Percentiles rank a stretch among this genome's conserved stretches.
Conservation (phyloP, 176 grass and related monocot genomes). For the Pontederia paniculata region DNA sequence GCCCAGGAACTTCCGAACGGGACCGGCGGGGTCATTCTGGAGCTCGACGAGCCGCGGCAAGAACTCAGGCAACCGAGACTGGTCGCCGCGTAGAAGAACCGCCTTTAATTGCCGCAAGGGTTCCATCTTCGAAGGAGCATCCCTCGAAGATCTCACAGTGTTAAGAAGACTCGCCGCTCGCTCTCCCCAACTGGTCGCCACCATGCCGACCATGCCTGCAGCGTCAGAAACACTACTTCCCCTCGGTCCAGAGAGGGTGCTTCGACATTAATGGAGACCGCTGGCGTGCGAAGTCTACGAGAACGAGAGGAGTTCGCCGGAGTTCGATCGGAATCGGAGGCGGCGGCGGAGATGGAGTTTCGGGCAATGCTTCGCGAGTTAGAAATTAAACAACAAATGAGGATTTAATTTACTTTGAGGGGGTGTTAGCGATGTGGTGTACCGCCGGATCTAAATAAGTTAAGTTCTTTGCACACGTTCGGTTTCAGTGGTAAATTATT, state of each 20-base stretch:
- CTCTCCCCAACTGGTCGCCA: constrained; percentile 23
- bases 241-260: not conserved
- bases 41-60: constrained; percentile 48
- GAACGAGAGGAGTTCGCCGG: too few relatives aligned
- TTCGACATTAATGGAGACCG: too few relatives aligned
- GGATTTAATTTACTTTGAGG: too few relatives aligned
- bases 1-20: constrained; percentile 56
- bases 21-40: constrained; percentile 49
- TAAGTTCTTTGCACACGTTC: too few relatives aligned
- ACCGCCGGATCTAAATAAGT: too few relatives aligned
- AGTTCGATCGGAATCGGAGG: too few relatives aligned
- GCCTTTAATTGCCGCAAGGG: constrained; percentile 45
- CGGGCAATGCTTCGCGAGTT: too few relatives aligned
- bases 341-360: too few relatives aligned
- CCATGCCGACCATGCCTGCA: constrained; percentile 18
- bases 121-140: constrained; percentile 34
- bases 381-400: too few relatives aligned
- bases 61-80: constrained; percentile 32
- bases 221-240: not conserved
- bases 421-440: too few relatives aligned
- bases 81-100: constrained; percentile 21
- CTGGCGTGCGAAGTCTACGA: too few relatives aligned
- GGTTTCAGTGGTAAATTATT: too few relatives aligned
- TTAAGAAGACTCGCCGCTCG: constrained; percentile 17
- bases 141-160: constrained; percentile 10